phyloP scores from a whole-genome alignment of 1,139 yeast genomes.

The Candida anutae region DNA sequence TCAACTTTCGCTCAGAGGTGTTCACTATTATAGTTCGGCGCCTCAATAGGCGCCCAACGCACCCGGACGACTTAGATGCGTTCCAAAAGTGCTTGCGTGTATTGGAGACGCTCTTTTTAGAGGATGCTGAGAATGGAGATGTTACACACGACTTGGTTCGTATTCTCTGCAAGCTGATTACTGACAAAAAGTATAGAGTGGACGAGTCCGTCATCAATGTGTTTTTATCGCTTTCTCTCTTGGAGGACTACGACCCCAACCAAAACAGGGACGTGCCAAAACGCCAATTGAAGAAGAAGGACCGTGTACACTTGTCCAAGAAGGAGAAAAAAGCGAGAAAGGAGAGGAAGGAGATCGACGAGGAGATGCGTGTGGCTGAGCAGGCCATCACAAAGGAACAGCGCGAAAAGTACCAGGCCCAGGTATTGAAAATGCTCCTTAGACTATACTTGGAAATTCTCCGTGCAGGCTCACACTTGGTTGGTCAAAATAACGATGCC shows the following conservation, averaged over 20 bases:
- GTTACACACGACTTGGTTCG: slow-evolving; percentile 68
- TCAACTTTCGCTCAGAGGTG: slow-evolving; percentile 72
- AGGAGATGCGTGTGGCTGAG: slow-evolving; percentile 83
- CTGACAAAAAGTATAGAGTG: slow-evolving; percentile 67
- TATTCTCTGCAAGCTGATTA: slow-evolving; percentile 60
- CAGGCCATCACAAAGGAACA: slow-evolving; percentile 81
- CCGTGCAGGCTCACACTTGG: slow-evolving; percentile 33
- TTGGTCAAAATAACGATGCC: slow-evolving; percentile 40
- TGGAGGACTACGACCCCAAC: slow-evolving; percentile 76
- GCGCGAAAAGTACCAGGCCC: slow-evolving; percentile 78
- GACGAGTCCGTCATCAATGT: slow-evolving; percentile 78
- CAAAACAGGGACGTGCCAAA: slow-evolving; percentile 33
- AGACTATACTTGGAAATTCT: slow-evolving; percentile 72
- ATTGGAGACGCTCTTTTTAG: slow-evolving; percentile 55
- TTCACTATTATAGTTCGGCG: slow-evolving; percentile 60
- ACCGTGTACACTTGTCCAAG: slow-evolving; percentile 81
- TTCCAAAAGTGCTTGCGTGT: slow-evolving; percentile 58
- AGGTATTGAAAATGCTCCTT: slow-evolving; percentile 66
- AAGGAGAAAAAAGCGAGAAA: slow-evolving; percentile 82
- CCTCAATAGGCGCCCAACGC: slow-evolving; percentile 47
- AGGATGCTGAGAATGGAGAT: slow-evolving; percentile 74
- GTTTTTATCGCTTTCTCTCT: slow-evolving; percentile 61
- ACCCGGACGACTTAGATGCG: slow-evolving; percentile 35
- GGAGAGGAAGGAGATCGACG: slow-evolving; percentile 80
- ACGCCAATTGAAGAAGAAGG: slow-evolving; percentile 65